phyloP scores from a whole-genome alignment of 164 flowering plant species.

The Annona squamosa region DNA sequence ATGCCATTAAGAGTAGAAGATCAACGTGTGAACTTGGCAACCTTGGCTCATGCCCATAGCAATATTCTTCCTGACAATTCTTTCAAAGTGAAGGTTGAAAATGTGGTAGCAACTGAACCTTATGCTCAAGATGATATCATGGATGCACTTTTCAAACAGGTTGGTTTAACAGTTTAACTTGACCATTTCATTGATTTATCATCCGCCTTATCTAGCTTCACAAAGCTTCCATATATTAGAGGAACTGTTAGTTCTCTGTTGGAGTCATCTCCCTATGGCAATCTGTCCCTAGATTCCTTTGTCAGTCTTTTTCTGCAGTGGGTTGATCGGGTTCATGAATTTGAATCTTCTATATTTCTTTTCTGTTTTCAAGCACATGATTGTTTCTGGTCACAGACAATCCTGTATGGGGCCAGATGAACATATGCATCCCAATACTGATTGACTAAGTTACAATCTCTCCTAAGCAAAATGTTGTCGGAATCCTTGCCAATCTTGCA shows the following conservation, averaged over 20 bases:
- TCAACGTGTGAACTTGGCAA: slow-evolving; percentile 24
- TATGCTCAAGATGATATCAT: slow-evolving; percentile 72
- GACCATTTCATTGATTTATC: background rate
- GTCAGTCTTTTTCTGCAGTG: too few relatives aligned
- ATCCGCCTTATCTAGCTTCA: background rate
- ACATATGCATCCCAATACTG: too few relatives aligned
- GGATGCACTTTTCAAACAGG: slow-evolving; percentile 78
- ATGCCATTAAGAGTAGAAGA: slow-evolving; percentile 20
- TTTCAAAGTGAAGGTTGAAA: slow-evolving; percentile 47
- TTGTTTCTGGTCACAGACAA: too few relatives aligned
- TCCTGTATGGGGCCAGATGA: too few relatives aligned
- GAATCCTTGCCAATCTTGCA: too few relatives aligned
- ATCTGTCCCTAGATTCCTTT: too few relatives aligned
- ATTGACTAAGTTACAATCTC: too few relatives aligned
- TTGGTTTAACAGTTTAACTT: slow-evolving; percentile 12
- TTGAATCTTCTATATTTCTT: too few relatives aligned
- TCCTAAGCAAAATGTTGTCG: too few relatives aligned
- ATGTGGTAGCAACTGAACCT: slow-evolving; percentile 27
- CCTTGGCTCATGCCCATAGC: slow-evolving; percentile 22
- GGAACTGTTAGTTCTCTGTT: background rate
- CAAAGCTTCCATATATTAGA: background rate
- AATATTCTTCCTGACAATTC: slow-evolving; percentile 24
- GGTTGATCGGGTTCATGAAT: too few relatives aligned
- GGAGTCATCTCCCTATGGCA: too few relatives aligned
- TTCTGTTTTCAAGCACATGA: too few relatives aligned